Evolutionary conservation across 345 rosid species (phyloP), one percentile per base, ranked within the genome.

Genomic region (Salix exigua): DNA sequence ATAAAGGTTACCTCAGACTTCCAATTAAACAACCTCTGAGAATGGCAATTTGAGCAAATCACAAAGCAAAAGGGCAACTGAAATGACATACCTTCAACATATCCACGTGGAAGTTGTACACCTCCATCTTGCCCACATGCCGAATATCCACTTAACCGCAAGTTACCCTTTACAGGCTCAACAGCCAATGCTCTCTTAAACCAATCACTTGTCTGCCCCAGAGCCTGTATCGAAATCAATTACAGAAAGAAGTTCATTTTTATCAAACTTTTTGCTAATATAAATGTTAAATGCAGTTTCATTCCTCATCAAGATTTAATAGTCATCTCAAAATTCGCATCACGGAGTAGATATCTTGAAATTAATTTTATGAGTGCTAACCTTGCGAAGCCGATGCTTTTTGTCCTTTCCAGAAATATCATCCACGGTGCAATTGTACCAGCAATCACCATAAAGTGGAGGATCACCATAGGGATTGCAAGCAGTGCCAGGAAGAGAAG

Each of bases 121-220:
- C 99, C 99, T 51, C 99, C 99, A 86, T 96, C 99, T 86, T 96
- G 99, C 35, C 99, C 99, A 81, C 99, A 96, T 2, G 99, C 99
- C 71, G 99, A 96, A 81, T 96, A 96, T 81, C 99, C 99, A 89
- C 99, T 96, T 74, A 96, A 85, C 73, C 97, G 93, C 85, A 96
- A 85, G 79, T 92, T 91, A 76, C 99, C 99, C 81, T 89, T 96
- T 68, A 96, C 99, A 78, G 99, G 97, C 85, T 96, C 99, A 77
- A 96, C 97, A 76, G 99, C 91, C 70, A 96, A 86, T 42, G 98
- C 95, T 84, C 91, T 90, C 82, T 86, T 84, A 77, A 96, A 94
- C 99, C 98, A 96, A 82, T 87, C 87, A 64, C 96, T 97, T 21
- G 97, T 92, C 86, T 94, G 97, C 80, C 92, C 98, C 61, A 96